These are phyloP conservation scores for Aspergillus tanneri DNA, from an alignment of 2,329 filamentous ascomycete species.

Conservation along the genomic window DNA sequence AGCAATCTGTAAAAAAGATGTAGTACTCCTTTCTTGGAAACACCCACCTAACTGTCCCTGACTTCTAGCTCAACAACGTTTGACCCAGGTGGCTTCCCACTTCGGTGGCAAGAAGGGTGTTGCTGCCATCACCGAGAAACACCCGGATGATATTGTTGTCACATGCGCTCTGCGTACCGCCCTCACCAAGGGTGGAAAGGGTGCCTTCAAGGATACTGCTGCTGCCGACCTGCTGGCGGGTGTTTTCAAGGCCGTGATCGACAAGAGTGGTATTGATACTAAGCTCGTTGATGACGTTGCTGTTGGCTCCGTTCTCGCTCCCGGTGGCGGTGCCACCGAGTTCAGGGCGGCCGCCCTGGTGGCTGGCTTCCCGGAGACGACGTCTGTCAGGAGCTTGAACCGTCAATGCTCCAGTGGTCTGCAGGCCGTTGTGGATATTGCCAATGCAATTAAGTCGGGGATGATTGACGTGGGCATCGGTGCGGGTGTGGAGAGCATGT, in stretches of 20 bases:
- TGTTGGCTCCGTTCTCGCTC: conserved; percentile 86
- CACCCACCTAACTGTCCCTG: conserved; percentile 11
- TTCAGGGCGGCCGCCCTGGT: conserved; percentile 89
- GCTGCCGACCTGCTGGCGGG: conserved; percentile 82
- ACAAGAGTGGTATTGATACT: conserved; percentile 86
- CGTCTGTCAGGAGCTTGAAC: conserved; percentile 86
- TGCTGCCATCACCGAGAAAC: conserved; percentile 45
- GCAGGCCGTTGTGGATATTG: conserved; percentile 89
- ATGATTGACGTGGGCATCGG: conserved; percentile 96
- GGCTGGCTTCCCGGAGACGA: conserved; percentile 82
- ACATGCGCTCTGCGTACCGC: conserved; percentile 89
- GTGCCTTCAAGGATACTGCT: conserved; percentile 91
- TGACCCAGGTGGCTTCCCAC: conserved; percentile 60
- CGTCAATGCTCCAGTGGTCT: conserved; percentile 91
- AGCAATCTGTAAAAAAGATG: not conserved
- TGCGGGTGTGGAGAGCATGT: conserved; percentile 97
- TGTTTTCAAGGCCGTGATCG: conserved; percentile 75
- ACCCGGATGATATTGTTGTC: conserved; percentile 74
- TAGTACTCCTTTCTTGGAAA: not conserved
- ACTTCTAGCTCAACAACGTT: conserved; percentile 55
- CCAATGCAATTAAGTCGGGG: conserved; percentile 83
- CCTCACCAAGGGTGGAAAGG: conserved; percentile 89
- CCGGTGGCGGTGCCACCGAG: conserved; percentile 92
- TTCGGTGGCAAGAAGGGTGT: conserved; percentile 43
- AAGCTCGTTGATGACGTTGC: conserved; percentile 85